Evolutionary conservation across 495 filamentous ascomycete genomes (phyloP).

Genomic region (Aeminium ludgeri): DNA sequence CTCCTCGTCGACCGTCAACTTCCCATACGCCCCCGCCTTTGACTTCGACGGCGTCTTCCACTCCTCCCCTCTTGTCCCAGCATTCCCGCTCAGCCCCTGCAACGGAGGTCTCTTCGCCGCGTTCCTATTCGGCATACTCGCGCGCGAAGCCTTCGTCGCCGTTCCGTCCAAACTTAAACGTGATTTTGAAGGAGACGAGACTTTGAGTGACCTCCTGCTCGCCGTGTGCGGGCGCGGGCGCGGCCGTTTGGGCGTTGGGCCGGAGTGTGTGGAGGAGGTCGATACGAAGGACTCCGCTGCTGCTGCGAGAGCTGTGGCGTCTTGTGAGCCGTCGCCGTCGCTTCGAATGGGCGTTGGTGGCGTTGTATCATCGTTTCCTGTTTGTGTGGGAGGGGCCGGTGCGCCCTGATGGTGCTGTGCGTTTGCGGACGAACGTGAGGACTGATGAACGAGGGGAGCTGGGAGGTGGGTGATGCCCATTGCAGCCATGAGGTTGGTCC

Average conservation of each 20-base stretch:
- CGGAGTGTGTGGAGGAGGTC: slow-evolving; percentile 15
- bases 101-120: slow-evolving; percentile 4
- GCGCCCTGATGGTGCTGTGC: background rate
- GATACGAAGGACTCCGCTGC: slow-evolving; percentile 18
- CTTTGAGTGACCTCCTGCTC: slow-evolving; percentile 4
- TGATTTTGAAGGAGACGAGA: slow-evolving; percentile 1
- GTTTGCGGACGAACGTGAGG: background rate
- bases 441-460: background rate
- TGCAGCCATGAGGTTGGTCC: slow-evolving; percentile 11
- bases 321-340: background rate
- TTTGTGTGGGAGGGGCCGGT: too few relatives aligned
- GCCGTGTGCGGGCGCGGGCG: slow-evolving; percentile 7
- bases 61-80: background rate
- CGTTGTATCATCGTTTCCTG: background rate
- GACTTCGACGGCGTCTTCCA: slow-evolving; percentile 2
- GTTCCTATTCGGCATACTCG: background rate
- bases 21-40: background rate
- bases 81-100: slow-evolving; percentile 2
- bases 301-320: background rate
- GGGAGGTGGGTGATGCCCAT: slow-evolving; percentile 8
- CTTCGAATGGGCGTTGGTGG: slow-evolving; percentile 1
- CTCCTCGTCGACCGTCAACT: background rate
- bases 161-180: background rate
- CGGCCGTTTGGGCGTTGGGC: slow-evolving; percentile 21
- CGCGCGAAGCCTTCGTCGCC: background rate